Evolutionary conservation across 2,329 filamentous ascomycete genomes (phyloP), one percentile per base, ranked within the genome.

Genomic region (Xylaria digitata): DNA sequence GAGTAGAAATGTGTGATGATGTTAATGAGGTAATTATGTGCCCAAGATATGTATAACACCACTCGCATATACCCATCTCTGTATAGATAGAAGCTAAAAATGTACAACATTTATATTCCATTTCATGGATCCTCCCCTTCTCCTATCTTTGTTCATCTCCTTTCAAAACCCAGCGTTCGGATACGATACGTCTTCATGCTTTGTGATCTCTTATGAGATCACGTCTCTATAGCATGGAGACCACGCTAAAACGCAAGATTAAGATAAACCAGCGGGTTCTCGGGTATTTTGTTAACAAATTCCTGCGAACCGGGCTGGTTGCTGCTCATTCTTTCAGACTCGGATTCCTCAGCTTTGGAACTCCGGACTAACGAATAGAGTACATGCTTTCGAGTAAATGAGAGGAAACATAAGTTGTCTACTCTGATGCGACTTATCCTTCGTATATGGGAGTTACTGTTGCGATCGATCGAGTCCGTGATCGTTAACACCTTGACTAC

Each of bases 101-200:
- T 61, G 60, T 67, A 70, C 61, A 64, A 72, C 65, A 68, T 65
- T 49, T 7, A 43, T 23, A 34, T 21, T 34, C 32, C 23, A 42
- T 55, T 23, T 40, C n/a, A 37, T 26, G 15, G 30, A 1, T 17
- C 42, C 1, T 23, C n/a, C 23, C n/a, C 8, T 15, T 37, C 26
- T 52, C 21, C 13, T n/a, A 15, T 13, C 34, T 8, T n/a, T 30
- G 3, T 58, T 43, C 19, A 17, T 40, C 21, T 32, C 43, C 7
- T 23, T 1, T 59, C 52, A 56, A 56, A 66, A 30, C 52, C n/a
- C 71, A 76, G 86, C 86, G 86, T 87, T 85, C 81, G 83, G 86
- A 87, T 88, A 88, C 85, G 85, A 88, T 89, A 89, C 87, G 80
- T 87, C 86, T 87, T 80, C 77, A 77, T 85, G 84, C 82, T 76